Percentiles rank a stretch among this genome's conserved stretches.
These are phyloP conservation scores for Atalantia buxifolia DNA, from an alignment of 345 rosid genomes.

Conservation along the genomic window DNA sequence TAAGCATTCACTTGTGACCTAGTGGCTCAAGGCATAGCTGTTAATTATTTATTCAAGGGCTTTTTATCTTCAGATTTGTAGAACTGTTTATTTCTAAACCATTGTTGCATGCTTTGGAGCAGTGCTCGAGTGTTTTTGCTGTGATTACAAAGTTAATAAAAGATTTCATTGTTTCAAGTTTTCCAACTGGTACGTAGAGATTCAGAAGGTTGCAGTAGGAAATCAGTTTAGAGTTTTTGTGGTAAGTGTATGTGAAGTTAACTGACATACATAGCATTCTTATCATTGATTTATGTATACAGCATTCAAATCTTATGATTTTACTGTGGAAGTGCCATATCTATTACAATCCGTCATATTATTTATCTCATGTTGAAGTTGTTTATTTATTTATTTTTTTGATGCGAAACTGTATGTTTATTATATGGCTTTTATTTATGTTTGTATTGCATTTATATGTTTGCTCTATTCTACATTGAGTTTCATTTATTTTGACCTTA, in stretches of 20 bases:
- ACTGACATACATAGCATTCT: conserved; percentile 7
- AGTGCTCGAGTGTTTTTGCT: conserved; percentile 29
- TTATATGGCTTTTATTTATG: neutral
- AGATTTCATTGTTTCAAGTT: conserved; percentile 33
- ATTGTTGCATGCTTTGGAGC: conserved; percentile 30
- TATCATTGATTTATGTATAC: neutral
- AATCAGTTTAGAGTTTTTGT: conserved; percentile 27
- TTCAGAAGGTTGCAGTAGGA: conserved; percentile 46
- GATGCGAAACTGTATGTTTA: neutral
- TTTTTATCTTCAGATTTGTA: conserved; percentile 24
- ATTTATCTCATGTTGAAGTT: neutral
- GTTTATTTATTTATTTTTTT: no score
- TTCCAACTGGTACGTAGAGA: conserved; percentile 37
- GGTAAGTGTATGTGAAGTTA: conserved; percentile 47
- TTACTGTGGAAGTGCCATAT: neutral
- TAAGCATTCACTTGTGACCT: conserved; percentile 18
- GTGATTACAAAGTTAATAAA: conserved; percentile 31
- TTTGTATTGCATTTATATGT: neutral
- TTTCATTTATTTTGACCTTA: neutral
- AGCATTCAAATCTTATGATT: neutral
- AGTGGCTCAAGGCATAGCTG: conserved; percentile 26
- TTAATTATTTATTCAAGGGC: conserved; percentile 29
- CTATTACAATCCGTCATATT: neutral
- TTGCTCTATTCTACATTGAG: neutral
- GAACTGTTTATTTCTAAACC: conserved; percentile 25